Base-by-base conservation (phyloP, 495 filamentous ascomycete species). In the Lasiosphaeria hispida region DNA sequence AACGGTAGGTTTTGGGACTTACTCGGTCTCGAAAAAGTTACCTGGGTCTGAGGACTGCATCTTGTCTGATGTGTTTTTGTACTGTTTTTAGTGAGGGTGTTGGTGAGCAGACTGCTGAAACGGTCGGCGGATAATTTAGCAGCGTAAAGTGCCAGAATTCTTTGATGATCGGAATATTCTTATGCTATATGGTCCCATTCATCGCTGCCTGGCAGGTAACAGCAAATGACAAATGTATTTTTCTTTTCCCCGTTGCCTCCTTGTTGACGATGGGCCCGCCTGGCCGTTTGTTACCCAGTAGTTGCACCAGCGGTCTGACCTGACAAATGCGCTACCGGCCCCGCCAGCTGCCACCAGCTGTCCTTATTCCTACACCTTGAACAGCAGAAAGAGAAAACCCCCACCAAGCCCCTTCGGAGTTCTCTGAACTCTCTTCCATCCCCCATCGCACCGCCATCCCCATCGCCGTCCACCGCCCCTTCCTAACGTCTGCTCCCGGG, bases 11-110 rank as follows among this genome's bases (percentile, higher is more conserved):
- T 2, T 11, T 18, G n/a, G 35, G n/a, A 45, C 82, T 69, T 78
- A 91, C 87, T 86, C 86, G 14, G 91, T 93, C 72, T 97, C 91
- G 70, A 97, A 97, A 80, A 94, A 97, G 65, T 93, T 66, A 11
- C 70, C 62, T 7, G 69, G 66, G 59, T 75, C 63, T 34, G 70
- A 67, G 40, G 72, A 69, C 62, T 71, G 68, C 68, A 71, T 71
- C 14, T 60, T 63, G 55, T 37, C 37, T 36, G 51, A 42, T 15
- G 33, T 40, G 42, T 43, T 17, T 45, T 45, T 17, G 23, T 23
- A n/a, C n/a, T n/a, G 18, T 45, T 45, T 19, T 10, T 45, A 10
- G 17, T 18, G 15, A n/a, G n/a, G 0, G 10, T 10, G 17, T 18
- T 45, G 43, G 14, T 45, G 18, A 13, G 43, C 17, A 19, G 43